Base-by-base conservation (phyloP, 257 asterid species). In the Echium plantagineum region DNA sequence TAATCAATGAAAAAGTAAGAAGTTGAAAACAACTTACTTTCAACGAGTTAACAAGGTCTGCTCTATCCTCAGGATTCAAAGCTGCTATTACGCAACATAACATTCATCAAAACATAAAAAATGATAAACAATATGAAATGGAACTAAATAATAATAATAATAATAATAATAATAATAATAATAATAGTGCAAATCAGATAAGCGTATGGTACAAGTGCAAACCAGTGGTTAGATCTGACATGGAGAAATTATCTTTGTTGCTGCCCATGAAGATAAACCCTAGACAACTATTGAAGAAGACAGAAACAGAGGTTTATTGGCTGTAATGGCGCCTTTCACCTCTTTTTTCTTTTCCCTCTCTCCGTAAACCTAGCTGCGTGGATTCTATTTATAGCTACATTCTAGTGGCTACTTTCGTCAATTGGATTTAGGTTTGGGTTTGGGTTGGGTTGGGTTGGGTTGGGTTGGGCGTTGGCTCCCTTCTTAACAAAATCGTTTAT, bases 31-130 rank as follows among this genome's bases (percentile, higher is more conserved):
- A 66, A 66, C 83, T 47, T 35, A 85, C 96, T 79, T 88, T 85
- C 21, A 88, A 84, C 35, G 83, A 93, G 74, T 76, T 81, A 53
- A 85, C 94, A 53, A 88, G 81, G 79, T 78, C 93, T 24, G 83
- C 86, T 64, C 78, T 83, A 53, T 75, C 86, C 49, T 67, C 93
- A 9, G 93, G 76, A 63, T 76, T 80, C 74, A 88, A 58, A 67
- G 90, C 96, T 85, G 57, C 78, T 30, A 32, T 24, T 24, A 24
- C 1, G 26, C 26, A 24, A 24, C 26, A 24, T 24, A 24, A 24
- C 3, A 24, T 24, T 24, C 26, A n/a, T n/a, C n/a, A 28, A 22
- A 66, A 71, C 12, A 59, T 15, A 9, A 48, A 61, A 60, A 62
- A 48, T 19, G 66, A 66, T 62, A 5, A 48, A 8, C 15, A 7